These are phyloP conservation scores for Baudoinia panamericana DNA, from an alignment of 495 filamentous ascomycete species.

Conservation along the genomic window DNA sequence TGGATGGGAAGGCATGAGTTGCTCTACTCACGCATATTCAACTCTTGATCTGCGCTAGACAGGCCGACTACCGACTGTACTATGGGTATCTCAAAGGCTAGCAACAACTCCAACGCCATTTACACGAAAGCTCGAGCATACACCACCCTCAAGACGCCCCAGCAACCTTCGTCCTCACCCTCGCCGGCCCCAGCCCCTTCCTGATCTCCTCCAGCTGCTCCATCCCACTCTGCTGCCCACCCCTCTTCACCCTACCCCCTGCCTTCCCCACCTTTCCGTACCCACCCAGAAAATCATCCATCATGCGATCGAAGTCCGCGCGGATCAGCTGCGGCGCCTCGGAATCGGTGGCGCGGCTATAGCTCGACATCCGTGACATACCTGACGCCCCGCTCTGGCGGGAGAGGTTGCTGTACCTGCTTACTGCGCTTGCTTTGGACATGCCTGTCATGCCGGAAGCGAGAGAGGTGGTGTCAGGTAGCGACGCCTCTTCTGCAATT, in stretches of 20 bases:
- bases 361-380: conserved; percentile 26
- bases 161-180: conserved; percentile 26
- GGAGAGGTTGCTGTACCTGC: conserved; percentile 22
- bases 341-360: conserved; percentile 19
- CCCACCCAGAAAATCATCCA: conserved; percentile 82
- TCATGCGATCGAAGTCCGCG: conserved; percentile 69
- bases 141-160: conserved; percentile 4
- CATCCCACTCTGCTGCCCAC: conserved; percentile 65
- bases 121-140: too few relatives aligned
- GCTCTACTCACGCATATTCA: conserved; percentile 93
- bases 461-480: conserved; percentile 41
- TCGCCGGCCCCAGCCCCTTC: conserved; percentile 63
- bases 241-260: conserved; percentile 54
- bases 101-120: too few relatives aligned
- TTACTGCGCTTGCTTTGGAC: conserved; percentile 35
- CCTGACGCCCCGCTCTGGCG: conserved; percentile 34
- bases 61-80: too few relatives aligned
- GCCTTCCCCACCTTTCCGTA: conserved; percentile 62
- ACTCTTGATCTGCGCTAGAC: conserved; percentile 45
- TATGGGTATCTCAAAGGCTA: conserved; percentile 3
- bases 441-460: conserved; percentile 43
- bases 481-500: conserved; percentile 34
- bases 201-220: conserved; percentile 84
- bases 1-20: conserved; percentile 93
- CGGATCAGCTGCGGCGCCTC: conserved; percentile 37